phyloP scores from a whole-genome alignment of 495 filamentous ascomycete species.

The Penicillium coffeae region DNA sequence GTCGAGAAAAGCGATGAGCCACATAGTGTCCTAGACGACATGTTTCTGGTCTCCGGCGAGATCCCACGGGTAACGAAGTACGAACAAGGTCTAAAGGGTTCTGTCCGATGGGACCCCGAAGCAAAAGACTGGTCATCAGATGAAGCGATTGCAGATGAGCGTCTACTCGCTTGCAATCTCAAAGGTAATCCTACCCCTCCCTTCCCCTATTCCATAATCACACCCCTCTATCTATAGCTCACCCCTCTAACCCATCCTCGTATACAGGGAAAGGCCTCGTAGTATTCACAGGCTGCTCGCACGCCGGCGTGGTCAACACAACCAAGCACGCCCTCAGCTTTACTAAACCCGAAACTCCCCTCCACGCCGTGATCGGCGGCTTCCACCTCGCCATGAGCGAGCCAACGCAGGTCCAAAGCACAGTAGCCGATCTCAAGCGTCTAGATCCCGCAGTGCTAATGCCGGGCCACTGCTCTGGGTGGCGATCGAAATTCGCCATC shows the following conservation, averaged over 20 bases:
- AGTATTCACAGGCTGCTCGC: constrained; percentile 60
- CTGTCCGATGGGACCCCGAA: constrained; percentile 43
- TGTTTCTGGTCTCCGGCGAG: constrained; percentile 55
- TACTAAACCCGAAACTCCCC: constrained; percentile 31
- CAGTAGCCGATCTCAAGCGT: constrained; percentile 48
- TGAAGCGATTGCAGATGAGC: constrained; percentile 54
- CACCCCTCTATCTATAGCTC: neutral
- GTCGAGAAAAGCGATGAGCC: constrained; percentile 41
- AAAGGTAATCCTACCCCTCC: too few relatives aligned
- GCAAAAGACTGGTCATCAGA: constrained; percentile 52
- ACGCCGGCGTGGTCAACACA: constrained; percentile 58
- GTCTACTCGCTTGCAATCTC: constrained; percentile 55
- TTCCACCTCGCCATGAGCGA: constrained; percentile 55
- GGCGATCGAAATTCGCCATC: constrained; percentile 59
- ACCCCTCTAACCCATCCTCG: constrained; percentile 4
- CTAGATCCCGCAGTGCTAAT: constrained; percentile 52
- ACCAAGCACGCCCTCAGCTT: constrained; percentile 46
- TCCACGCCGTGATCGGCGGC: constrained; percentile 58
- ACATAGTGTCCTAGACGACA: constrained; percentile 51
- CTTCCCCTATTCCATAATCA: too few relatives aligned
- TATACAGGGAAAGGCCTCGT: constrained; percentile 51
- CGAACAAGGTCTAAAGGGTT: constrained; percentile 48
- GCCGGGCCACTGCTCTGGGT: constrained; percentile 60
- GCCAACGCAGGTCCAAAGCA: constrained; percentile 39
- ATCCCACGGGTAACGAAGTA: constrained; percentile 54